A percentile compares a stretch with the other conserved stretches of the same genome.
phyloP scores from a whole-genome alignment of 106 monocot genomes.

The Cymbidium sinense region DNA sequence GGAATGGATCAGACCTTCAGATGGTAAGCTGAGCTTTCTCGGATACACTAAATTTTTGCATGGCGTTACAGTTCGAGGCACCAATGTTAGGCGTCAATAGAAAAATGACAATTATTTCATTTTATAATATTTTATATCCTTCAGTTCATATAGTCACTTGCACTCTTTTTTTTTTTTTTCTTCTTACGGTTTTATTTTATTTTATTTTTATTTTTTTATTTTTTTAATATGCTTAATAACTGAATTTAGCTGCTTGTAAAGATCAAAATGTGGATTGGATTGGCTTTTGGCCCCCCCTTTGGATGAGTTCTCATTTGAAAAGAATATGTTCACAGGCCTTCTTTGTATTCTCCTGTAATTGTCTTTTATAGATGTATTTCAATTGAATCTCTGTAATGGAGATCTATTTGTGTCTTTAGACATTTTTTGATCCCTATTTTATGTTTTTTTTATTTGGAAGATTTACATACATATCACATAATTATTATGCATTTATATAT shows the following conservation, averaged over 20 bases:
- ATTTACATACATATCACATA: too few relatives aligned
- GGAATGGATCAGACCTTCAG: slow-evolving; percentile 83
- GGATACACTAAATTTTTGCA: slow-evolving; percentile 97
- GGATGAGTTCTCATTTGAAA: not conserved
- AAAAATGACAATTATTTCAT: not conserved
- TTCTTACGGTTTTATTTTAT: too few relatives aligned
- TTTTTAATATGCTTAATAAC: not conserved
- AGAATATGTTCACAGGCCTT: not conserved
- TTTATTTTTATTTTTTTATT: not conserved
- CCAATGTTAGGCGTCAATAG: slow-evolving; percentile 49
- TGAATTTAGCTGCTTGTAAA: slow-evolving; percentile 4
- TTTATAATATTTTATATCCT: not conserved
- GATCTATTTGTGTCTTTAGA: not conserved
- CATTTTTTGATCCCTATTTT: not conserved
- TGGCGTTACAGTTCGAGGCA: slow-evolving; percentile 69
- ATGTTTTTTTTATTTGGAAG: too few relatives aligned
- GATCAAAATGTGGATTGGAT: not conserved
- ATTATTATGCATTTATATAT: too few relatives aligned
- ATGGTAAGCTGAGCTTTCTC: slow-evolving; percentile 81
- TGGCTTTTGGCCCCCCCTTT: not conserved
- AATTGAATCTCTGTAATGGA: not conserved
- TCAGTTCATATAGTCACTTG: not conserved
- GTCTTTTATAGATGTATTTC: not conserved
- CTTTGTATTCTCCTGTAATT: not conserved
- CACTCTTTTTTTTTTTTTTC: not conserved